Evolutionary conservation across 2,329 filamentous ascomycete species (phyloP).

Genomic region (Clonostachys rosea): DNA sequence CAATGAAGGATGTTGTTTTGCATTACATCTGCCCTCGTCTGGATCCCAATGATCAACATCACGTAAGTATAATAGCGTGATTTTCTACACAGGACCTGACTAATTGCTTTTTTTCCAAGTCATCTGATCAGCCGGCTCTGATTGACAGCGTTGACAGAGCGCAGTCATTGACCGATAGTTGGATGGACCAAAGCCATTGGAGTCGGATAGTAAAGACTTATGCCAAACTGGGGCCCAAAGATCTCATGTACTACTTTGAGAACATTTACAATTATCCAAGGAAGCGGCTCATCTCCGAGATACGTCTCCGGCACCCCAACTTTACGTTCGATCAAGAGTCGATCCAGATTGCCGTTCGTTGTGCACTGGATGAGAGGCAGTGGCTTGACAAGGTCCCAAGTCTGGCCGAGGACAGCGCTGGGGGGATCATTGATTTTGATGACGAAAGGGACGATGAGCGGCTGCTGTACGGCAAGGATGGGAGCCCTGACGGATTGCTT

Average conservation of each 20-base stretch:
- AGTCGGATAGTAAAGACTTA: constrained; percentile 35
- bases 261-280: constrained; percentile 40
- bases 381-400: constrained; percentile 22
- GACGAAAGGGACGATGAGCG: constrained; percentile 27
- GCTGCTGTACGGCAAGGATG: constrained; percentile 22
- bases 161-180: constrained; percentile 23
- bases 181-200: constrained; percentile 28
- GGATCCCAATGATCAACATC: constrained; percentile 23
- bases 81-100: background rate
- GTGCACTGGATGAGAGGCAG: constrained; percentile 28
- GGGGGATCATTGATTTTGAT: constrained; percentile 35
- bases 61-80: constrained; percentile 19
- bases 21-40: constrained; percentile 41
- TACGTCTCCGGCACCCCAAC: constrained; percentile 30
- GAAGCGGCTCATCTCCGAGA: constrained; percentile 34
- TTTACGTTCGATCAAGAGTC: constrained; percentile 41
- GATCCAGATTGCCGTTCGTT: constrained; percentile 29
- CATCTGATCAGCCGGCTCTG: constrained; percentile 10
- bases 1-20: constrained; percentile 36
- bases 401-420: constrained; percentile 23
- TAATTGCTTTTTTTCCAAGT: constrained; percentile 8
- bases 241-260: constrained; percentile 44
- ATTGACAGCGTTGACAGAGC: constrained; percentile 15
- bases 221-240: constrained; percentile 42
- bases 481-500: constrained; percentile 26